These are phyloP conservation scores for Claviceps quebecensis DNA, from an alignment of 2,329 filamentous ascomycete genomes.

Conservation along the genomic window DNA sequence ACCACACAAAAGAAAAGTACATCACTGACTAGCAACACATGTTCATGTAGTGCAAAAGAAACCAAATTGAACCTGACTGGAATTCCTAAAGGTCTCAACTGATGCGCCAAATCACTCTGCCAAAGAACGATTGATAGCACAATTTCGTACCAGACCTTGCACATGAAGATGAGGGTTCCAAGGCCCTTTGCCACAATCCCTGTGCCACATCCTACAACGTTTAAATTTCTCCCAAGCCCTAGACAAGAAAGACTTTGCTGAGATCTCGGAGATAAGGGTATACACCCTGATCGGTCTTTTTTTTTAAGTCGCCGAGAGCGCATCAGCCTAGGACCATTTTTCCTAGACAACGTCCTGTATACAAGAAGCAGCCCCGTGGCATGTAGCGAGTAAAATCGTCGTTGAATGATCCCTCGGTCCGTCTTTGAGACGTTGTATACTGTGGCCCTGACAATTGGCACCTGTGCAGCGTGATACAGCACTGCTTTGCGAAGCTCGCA, in stretches of 20 bases:
- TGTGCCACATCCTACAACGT: too few relatives aligned
- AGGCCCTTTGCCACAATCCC: background rate
- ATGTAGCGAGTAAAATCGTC: background rate
- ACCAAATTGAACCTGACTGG: background rate
- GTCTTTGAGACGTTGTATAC: background rate
- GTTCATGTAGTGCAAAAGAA: background rate
- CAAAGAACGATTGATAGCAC: background rate
- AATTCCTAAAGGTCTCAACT: background rate
- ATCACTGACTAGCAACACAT: conserved; percentile 1
- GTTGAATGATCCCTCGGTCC: background rate
- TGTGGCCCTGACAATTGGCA: background rate
- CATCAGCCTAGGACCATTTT: background rate
- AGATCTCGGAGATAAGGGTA: background rate
- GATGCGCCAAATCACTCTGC: background rate
- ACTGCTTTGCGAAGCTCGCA: conserved; percentile 5
- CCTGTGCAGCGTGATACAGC: conserved; percentile 3
- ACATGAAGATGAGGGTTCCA: background rate
- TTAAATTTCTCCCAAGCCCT: too few relatives aligned
- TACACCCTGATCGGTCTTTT: background rate
- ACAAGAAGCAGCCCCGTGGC: background rate
- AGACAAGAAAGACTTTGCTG: background rate
- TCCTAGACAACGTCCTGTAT: background rate
- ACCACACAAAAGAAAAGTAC: background rate
- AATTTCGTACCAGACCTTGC: background rate
- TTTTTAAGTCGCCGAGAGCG: background rate